phyloP scores from a whole-genome alignment of 2,329 filamentous ascomycete species.

The Teratosphaeria pseudoeucalypti region DNA sequence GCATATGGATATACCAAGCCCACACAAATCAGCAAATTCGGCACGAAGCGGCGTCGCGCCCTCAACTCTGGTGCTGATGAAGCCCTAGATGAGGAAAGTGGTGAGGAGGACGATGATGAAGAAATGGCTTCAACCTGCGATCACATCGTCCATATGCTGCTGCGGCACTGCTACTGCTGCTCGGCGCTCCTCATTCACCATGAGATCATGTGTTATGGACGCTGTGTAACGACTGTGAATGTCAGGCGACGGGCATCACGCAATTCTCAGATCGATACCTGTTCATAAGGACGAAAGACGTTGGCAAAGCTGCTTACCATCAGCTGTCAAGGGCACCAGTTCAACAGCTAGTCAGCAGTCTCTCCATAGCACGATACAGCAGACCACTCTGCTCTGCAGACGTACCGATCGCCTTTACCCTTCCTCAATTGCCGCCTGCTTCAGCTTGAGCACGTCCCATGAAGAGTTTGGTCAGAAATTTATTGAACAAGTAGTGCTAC shows the following conservation, averaged over 20 bases:
- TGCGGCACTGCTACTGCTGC: background rate
- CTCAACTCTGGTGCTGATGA: constrained; percentile 39
- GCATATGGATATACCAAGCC: background rate
- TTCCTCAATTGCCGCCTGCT: background rate
- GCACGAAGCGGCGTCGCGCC: constrained; percentile 21
- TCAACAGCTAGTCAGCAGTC: background rate
- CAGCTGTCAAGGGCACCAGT: background rate
- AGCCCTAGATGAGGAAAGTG: constrained; percentile 49
- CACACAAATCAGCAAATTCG: constrained; percentile 3
- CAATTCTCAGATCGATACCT: background rate
- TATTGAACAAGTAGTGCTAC: background rate
- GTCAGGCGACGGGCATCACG: constrained; percentile 1
- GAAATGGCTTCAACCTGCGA: constrained; percentile 13
- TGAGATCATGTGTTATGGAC: constrained; percentile 2
- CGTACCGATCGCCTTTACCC: constrained; percentile 1
- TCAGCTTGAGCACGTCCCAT: background rate
- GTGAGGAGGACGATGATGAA: constrained; percentile 51
- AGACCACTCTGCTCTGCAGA: background rate
- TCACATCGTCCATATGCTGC: background rate
- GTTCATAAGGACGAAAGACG: background rate
- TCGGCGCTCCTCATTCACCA: constrained; percentile 3
- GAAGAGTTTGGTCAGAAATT: background rate
- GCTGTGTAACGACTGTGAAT: constrained; percentile 1
- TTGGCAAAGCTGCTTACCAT: constrained; percentile 1
- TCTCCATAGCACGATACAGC: background rate